Percentiles rank a stretch among this genome's conserved stretches.
phyloP scores from a whole-genome alignment of 2,329 filamentous ascomycete species.

The Fusarium tjaetaba region DNA sequence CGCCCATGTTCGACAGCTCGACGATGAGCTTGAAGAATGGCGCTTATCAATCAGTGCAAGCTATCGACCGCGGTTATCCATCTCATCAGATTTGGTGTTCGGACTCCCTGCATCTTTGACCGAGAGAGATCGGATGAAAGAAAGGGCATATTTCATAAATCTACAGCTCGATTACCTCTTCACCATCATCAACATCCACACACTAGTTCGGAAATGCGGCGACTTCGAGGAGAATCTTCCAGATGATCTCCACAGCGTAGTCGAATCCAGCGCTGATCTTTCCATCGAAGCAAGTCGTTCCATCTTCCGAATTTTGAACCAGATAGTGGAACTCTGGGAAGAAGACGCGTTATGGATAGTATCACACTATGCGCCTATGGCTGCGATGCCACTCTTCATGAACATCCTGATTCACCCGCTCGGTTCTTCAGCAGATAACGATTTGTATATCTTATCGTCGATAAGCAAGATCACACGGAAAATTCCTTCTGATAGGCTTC shows the following conservation, averaged over 20 bases:
- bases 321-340: constrained; percentile 28
- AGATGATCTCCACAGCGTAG: constrained; percentile 30
- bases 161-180: constrained; percentile 34
- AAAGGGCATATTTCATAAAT: constrained; percentile 11
- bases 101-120: not conserved
- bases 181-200: constrained; percentile 34
- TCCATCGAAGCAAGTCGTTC: constrained; percentile 32
- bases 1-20: constrained; percentile 41
- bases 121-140: not conserved
- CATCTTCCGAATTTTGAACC: constrained; percentile 29
- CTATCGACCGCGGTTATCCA: constrained; percentile 26
- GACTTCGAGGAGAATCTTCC: constrained; percentile 28
- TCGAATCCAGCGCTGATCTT: constrained; percentile 28
- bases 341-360: constrained; percentile 31
- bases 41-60: constrained; percentile 38
- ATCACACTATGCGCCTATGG: constrained; percentile 31
- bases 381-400: constrained; percentile 32
- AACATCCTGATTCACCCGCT: constrained; percentile 36
- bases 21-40: constrained; percentile 48
- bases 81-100: constrained; percentile 2
- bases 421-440: constrained; percentile 19
- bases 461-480: constrained; percentile 32
- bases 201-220: constrained; percentile 28
- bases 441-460: constrained; percentile 30
- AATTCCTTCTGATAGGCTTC: constrained; percentile 22